Evolutionary conservation across 805 yeast species (phyloP).

Genomic region (Saturnispora galanensis): DNA sequence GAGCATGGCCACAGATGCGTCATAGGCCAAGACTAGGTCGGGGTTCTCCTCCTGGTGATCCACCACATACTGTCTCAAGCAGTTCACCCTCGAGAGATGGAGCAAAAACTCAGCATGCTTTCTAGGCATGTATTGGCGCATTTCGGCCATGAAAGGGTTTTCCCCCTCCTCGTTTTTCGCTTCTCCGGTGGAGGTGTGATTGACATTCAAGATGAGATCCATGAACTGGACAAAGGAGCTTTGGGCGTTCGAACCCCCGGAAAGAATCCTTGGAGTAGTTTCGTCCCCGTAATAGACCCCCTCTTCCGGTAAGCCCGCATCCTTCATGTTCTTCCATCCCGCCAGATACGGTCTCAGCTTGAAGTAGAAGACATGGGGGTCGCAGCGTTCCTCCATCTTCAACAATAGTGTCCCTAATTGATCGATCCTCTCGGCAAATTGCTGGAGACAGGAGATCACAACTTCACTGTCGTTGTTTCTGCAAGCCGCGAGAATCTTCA

Average conservation of each 20-base stretch:
- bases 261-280: conserved; percentile 40
- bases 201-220: conserved; percentile 66
- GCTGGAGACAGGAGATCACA: conserved; percentile 43
- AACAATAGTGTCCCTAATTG: conserved; percentile 60
- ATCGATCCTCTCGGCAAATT: conserved; percentile 67
- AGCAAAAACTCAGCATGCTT: conserved; percentile 67
- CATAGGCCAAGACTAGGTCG: conserved; percentile 63
- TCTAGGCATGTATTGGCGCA: conserved; percentile 87
- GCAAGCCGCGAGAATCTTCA: conserved; percentile 53
- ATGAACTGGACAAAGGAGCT: conserved; percentile 80
- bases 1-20: conserved; percentile 83
- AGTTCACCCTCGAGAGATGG: conserved; percentile 47
- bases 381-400: conserved; percentile 89
- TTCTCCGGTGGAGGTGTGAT: conserved; percentile 67
- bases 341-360: conserved; percentile 83
- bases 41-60: conserved; percentile 31
- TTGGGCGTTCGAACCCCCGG: conserved; percentile 95
- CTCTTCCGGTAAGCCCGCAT: conserved; percentile 55
- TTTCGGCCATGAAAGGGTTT: conserved; percentile 59
- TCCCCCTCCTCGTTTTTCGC: conserved; percentile 14
- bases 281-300: conserved; percentile 77
- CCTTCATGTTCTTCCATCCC: conserved; percentile 90
- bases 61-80: conserved; percentile 55
- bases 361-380: conserved; percentile 84
- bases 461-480: conserved; percentile 33